Conservation (phyloP, 2,329 filamentous ascomycete genomes). For the Phialemoniopsis sp. region DNA sequence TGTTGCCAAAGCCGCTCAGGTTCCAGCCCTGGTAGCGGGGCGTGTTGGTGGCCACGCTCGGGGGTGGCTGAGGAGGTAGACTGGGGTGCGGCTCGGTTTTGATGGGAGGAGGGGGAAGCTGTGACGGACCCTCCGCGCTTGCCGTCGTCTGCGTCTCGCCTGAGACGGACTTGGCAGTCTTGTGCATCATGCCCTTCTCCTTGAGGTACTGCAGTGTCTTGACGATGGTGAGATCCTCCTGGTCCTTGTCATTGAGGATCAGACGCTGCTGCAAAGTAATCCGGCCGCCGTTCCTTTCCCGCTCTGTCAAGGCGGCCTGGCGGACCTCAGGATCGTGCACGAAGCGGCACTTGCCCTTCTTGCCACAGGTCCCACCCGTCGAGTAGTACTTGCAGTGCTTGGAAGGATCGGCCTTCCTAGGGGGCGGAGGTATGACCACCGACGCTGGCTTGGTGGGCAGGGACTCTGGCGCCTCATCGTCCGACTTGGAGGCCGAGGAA, state of each 20-base stretch:
- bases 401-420: conserved; percentile 56
- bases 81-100: conserved; percentile 15
- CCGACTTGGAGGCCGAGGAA: conserved; percentile 42
- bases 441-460: conserved; percentile 44
- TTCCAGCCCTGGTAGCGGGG: conserved; percentile 33
- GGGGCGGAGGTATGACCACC: conserved; percentile 31
- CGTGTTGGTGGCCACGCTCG: conserved; percentile 17
- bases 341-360: conserved; percentile 73
- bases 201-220: conserved; percentile 63
- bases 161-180: conserved; percentile 8
- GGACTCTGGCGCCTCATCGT: conserved; percentile 51
- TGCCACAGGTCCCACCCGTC: conserved; percentile 64
- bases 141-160: not conserved
- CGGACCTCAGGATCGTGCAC: conserved; percentile 62
- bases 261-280: conserved; percentile 64
- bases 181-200: conserved; percentile 49
- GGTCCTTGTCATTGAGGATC: conserved; percentile 63
- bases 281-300: conserved; percentile 60
- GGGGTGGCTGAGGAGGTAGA: conserved; percentile 27
- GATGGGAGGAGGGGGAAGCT: conserved; percentile 14
- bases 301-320: conserved; percentile 59
- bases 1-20: conserved; percentile 33
- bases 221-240: conserved; percentile 62
- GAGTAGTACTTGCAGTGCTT: conserved; percentile 70
- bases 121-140: not conserved